Evolutionary conservation across 163 green algal species (phyloP), one percentile per base, ranked within the genome.

Genomic region (Volvox carteri): DNA sequence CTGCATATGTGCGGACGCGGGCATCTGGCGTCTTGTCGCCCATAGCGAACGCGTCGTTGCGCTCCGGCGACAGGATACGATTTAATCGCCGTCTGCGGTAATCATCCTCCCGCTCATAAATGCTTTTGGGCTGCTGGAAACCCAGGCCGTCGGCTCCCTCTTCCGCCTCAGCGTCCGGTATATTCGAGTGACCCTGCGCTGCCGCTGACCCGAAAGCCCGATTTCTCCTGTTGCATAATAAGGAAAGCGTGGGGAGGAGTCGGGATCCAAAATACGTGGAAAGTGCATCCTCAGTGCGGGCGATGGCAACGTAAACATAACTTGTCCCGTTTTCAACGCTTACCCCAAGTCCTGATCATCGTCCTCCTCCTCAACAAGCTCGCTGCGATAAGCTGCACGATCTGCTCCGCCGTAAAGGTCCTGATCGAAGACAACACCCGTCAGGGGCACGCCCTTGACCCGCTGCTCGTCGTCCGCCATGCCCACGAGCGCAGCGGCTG

Each of bases 61-160:
- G 94, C 19, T 95, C 94, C 1, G 98, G 98, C 14, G 97, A 99
- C 11, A 99, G 94, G 80, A 96, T 95, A 78, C 96, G 95, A 48
- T 96, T 92, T 80, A 99, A 91, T 42, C 97, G 92, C 25, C 96
- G 93, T 58, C 95, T 93, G 37, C 92, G 90, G 95, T 99, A 99
- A 5, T 99, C 97, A 76, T 96, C 94, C 92, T 99, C 98, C 1
- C 98, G 93, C 90, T 99, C 98, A 18, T 94, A 95, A 79, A 99
- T 98, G 50, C 90, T 94, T 37, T 94, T 92, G 7, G 90, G 88
- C 78, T 92, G 92, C 65, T 86, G 90, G 46, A 95, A 94, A 41
- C 93, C 90, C 56, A 87, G 30, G 18, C 50, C 67, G 4, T 42
- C 58, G 8, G 33, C 75, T 33, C 68, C 86, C 11, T 90, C 83